These are phyloP conservation scores for Macrolepiota albuminosa DNA, from an alignment of 768 basidiomycete species.

Conservation along the genomic window DNA sequence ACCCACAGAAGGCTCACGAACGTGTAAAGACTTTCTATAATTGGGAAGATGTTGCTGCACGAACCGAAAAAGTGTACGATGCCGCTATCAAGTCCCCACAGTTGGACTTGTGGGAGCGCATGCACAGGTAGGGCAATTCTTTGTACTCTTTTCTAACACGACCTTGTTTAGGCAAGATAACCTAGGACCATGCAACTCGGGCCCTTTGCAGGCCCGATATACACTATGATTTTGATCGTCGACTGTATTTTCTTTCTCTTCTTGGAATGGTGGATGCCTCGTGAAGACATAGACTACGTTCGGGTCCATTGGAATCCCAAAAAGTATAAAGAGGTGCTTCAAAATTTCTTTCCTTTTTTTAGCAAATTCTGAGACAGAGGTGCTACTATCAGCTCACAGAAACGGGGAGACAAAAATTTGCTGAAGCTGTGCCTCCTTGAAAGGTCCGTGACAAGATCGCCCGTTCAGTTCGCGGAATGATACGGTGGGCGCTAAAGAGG, in stretches of 20 bases:
- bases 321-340: constrained; percentile 30
- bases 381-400: constrained; percentile 4
- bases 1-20: constrained; percentile 71
- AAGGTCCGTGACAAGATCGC: neutral
- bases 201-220: constrained; percentile 79
- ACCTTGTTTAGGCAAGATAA: neutral
- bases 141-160: neutral
- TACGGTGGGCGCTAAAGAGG: neutral
- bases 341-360: neutral
- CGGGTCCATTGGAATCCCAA: constrained; percentile 54
- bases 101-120: constrained; percentile 72
- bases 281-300: constrained; percentile 74
- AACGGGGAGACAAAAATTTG: neutral
- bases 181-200: constrained; percentile 73
- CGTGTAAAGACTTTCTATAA: constrained; percentile 81
- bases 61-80: constrained; percentile 83
- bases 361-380: neutral
- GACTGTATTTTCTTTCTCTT: constrained; percentile 84
- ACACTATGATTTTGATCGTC: constrained; percentile 83
- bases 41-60: constrained; percentile 74
- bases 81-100: constrained; percentile 56
- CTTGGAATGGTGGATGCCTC: constrained; percentile 81
- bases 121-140: constrained; percentile 51
- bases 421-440: neutral
- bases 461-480: too few species aligned